These are phyloP conservation scores for Diaporthe australafricana DNA, from an alignment of 2,329 filamentous ascomycete species.

Conservation along the genomic window DNA sequence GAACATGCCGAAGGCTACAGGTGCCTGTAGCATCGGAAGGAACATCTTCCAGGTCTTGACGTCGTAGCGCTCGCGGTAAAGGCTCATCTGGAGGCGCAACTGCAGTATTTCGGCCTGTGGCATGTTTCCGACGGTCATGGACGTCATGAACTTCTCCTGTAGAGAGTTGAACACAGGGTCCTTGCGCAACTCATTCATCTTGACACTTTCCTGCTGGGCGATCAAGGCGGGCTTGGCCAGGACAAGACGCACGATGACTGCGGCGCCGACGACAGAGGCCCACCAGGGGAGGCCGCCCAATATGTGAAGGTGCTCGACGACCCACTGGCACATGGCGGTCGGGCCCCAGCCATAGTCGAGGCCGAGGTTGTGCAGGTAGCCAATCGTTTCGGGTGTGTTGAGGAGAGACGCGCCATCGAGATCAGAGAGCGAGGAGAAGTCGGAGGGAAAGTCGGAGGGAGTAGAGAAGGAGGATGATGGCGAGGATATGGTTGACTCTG, in stretches of 20 bases:
- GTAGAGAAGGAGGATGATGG: slow-evolving; percentile 40
- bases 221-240: slow-evolving; percentile 75
- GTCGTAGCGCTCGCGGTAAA: slow-evolving; percentile 66
- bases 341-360: slow-evolving; percentile 90
- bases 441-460: slow-evolving; percentile 35
- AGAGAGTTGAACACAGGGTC: slow-evolving; percentile 66
- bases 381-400: slow-evolving; percentile 78
- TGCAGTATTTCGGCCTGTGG: slow-evolving; percentile 62
- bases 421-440: slow-evolving; percentile 47
- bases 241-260: slow-evolving; percentile 71
- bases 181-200: slow-evolving; percentile 66
- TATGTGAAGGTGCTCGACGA: slow-evolving; percentile 86
- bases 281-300: slow-evolving; percentile 84
- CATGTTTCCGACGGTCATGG: slow-evolving; percentile 46
- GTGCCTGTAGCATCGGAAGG: slow-evolving; percentile 67
- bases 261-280: slow-evolving; percentile 75
- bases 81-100: slow-evolving; percentile 58
- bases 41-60: slow-evolving; percentile 63
- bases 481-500: slow-evolving; percentile 37
- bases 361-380: slow-evolving; percentile 85
- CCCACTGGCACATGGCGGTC: slow-evolving; percentile 78
- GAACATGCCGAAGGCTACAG: slow-evolving; percentile 85
- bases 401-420: slow-evolving; percentile 58
- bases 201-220: slow-evolving; percentile 71
- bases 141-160: slow-evolving; percentile 62